These are phyloP conservation scores for Aspergillus alliaceus DNA, from an alignment of 2,329 filamentous ascomycete genomes.

Conservation along the genomic window DNA sequence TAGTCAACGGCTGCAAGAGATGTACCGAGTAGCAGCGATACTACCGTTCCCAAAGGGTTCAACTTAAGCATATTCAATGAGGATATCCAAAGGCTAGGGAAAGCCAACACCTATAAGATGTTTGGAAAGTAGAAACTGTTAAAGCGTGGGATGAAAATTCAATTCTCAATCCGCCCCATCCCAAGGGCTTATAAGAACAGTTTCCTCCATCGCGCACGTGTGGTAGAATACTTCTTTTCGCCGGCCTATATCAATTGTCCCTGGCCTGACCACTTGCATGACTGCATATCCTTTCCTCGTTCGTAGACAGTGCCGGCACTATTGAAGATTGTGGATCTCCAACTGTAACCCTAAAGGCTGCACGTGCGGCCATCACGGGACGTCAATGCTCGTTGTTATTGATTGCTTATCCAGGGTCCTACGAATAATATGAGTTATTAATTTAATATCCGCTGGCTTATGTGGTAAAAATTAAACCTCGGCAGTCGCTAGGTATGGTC, in stretches of 20 bases:
- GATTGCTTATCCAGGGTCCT: too few species aligned
- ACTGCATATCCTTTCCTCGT: neutral
- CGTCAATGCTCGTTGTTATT: neutral
- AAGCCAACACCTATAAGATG: neutral
- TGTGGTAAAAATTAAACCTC: too few species aligned
- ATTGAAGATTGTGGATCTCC: neutral
- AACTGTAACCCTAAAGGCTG: neutral
- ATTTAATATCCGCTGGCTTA: too few species aligned
- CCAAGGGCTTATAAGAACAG: neutral
- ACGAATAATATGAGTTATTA: too few species aligned
- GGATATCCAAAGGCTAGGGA: too few species aligned
- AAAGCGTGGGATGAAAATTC: neutral
- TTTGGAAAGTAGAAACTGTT: neutral
- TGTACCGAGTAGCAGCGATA: neutral
- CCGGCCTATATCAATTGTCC: neutral
- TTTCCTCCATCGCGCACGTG: neutral
- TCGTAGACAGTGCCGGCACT: neutral
- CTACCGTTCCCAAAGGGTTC: neutral
- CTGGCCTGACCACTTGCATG: neutral
- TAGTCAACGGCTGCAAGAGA: conserved; percentile 36
- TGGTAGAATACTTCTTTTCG: neutral
- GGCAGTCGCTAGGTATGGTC: too few species aligned
- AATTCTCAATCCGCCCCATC: neutral
- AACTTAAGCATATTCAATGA: neutral
- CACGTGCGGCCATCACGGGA: neutral